Conservation (phyloP, 768 basidiomycete genomes). For the Tulasnella sp. region DNA sequence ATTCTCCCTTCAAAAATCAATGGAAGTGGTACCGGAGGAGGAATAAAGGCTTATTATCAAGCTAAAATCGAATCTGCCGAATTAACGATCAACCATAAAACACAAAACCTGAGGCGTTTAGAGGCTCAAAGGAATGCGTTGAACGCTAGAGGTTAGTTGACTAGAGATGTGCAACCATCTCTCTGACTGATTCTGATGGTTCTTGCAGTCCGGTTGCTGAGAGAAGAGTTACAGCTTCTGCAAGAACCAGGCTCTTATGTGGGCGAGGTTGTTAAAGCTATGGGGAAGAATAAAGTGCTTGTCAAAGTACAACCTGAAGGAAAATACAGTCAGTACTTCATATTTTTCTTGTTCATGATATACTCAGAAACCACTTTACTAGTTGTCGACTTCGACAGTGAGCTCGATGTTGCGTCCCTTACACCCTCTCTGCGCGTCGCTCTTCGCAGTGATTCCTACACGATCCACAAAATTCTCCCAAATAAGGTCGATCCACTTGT, state of each 20-base stretch:
- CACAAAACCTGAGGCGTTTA: slow-evolving; percentile 85
- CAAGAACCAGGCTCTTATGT: slow-evolving; percentile 97
- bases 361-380: neutral
- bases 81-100: slow-evolving; percentile 87
- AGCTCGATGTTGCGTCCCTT: slow-evolving; percentile 67
- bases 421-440: slow-evolving; percentile 85
- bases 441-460: slow-evolving; percentile 90
- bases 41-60: slow-evolving; percentile 84
- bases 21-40: too few species aligned
- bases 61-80: slow-evolving; percentile 92
- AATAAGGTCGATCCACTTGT: slow-evolving; percentile 98
- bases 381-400: slow-evolving; percentile 90
- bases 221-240: slow-evolving; percentile 84
- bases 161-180: neutral
- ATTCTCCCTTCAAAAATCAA: too few species aligned
- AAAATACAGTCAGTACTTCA: slow-evolving; percentile 73
- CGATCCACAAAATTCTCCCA: slow-evolving; percentile 89
- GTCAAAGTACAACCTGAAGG: slow-evolving; percentile 99
- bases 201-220: slow-evolving; percentile 59
- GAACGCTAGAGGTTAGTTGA: slow-evolving; percentile 71
- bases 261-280: slow-evolving; percentile 93
- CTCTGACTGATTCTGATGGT: slow-evolving; percentile 6
- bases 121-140: slow-evolving; percentile 96
- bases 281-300: slow-evolving; percentile 98
- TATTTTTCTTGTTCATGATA: neutral